Evolutionary conservation across 495 filamentous ascomycete species (phyloP).

Genomic region (Lophiotrema nucula): DNA sequence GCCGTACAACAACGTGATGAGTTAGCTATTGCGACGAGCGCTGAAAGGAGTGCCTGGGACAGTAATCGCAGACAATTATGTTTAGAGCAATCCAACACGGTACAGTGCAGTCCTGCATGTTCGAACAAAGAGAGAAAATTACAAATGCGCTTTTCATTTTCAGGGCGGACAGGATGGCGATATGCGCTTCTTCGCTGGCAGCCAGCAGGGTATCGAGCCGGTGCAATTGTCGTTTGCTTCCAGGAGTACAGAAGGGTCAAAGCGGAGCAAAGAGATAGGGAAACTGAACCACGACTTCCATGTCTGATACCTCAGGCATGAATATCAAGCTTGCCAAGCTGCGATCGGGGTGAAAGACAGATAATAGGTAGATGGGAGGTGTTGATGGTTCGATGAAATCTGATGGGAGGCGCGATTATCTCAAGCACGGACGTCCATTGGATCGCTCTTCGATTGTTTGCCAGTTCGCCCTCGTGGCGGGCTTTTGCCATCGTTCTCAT

Average conservation of each 20-base stretch:
- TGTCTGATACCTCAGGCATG: conserved; percentile 3
- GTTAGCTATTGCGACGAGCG: background rate
- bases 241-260: conserved; percentile 1
- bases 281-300: background rate
- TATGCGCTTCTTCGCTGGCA: conserved; percentile 22
- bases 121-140: background rate
- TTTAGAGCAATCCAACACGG: conserved; percentile 17
- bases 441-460: conserved; percentile 30
- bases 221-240: conserved; percentile 9
- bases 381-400: background rate
- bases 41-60: too few relatives aligned
- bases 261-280: conserved; percentile 13
- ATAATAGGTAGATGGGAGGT: background rate
- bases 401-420: background rate
- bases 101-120: background rate
- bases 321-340: background rate
- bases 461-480: conserved; percentile 33
- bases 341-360: background rate
- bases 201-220: background rate
- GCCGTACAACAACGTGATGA: background rate
- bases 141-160: too few relatives aligned
- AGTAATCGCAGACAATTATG: too few relatives aligned
- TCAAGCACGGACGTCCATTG: conserved; percentile 30
- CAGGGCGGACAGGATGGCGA: too few relatives aligned
- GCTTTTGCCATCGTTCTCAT: conserved; percentile 43